Evolutionary conservation across 2,329 filamentous ascomycete genomes (phyloP).

Genomic region (Rhinocladiella similis): DNA sequence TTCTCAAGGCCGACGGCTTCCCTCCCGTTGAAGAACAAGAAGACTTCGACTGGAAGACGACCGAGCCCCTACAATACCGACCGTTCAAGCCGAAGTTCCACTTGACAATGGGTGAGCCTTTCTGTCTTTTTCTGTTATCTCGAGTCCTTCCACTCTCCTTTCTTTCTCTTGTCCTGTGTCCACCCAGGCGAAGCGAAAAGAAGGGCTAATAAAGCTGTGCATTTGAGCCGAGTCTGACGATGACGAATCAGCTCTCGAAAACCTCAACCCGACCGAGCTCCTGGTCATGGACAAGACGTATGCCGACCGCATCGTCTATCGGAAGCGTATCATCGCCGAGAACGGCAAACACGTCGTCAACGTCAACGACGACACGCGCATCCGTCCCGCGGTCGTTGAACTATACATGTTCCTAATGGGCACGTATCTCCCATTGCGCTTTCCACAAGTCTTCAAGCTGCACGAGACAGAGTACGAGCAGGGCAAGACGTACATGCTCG

Average conservation of each 20-base stretch:
- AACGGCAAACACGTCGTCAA: constrained; percentile 44
- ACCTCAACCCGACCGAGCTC: constrained; percentile 53
- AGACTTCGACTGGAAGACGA: constrained; percentile 53
- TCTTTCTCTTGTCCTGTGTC: constrained; percentile 1
- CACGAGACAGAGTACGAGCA: constrained; percentile 32
- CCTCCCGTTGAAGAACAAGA: constrained; percentile 42
- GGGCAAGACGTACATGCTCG: constrained; percentile 34
- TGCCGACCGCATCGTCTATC: constrained; percentile 50
- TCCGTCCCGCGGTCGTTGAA: constrained; percentile 53
- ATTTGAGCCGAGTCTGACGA: constrained; percentile 17
- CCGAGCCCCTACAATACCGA: constrained; percentile 54
- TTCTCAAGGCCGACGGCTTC: constrained; percentile 28
- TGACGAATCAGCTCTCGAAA: constrained; percentile 51
- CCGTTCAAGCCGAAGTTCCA: constrained; percentile 64
- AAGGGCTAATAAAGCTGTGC: constrained; percentile 18
- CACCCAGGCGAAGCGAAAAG: background rate
- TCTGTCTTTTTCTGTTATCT: background rate
- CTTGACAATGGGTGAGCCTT: constrained; percentile 60
- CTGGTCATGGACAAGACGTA: constrained; percentile 63
- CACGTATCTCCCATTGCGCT: constrained; percentile 58
- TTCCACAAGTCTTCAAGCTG: constrained; percentile 54
- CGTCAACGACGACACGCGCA: constrained; percentile 41
- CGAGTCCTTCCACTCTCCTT: background rate
- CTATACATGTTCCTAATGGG: constrained; percentile 57
- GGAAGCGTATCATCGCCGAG: constrained; percentile 47